These are phyloP conservation scores for Xylariaceae sp. DNA, from an alignment of 2,329 filamentous ascomycete genomes.

Conservation along the genomic window DNA sequence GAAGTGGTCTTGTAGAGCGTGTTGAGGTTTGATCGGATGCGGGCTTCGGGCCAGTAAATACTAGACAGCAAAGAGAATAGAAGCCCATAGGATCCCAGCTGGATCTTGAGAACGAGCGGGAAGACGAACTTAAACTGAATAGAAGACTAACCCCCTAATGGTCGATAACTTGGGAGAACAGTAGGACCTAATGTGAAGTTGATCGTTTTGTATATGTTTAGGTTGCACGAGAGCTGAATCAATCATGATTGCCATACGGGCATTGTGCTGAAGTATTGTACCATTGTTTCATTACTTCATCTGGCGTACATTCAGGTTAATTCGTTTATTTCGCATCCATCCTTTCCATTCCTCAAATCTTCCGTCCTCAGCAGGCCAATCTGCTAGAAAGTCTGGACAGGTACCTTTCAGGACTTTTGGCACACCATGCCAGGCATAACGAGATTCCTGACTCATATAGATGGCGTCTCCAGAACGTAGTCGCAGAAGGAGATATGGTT, in stretches of 20 bases:
- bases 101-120: background rate
- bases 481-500: constrained; percentile 65
- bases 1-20: constrained; percentile 54
- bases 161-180: background rate
- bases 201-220: background rate
- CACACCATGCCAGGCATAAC: constrained; percentile 95
- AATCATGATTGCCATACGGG: background rate
- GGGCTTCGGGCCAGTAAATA: constrained; percentile 15
- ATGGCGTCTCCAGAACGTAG: constrained; percentile 87
- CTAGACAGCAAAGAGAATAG: too few relatives aligned
- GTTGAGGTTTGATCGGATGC: constrained; percentile 46
- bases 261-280: background rate
- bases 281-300: constrained; percentile 64
- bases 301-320: constrained; percentile 93
- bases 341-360: constrained; percentile 74
- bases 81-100: background rate
- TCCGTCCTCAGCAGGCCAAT: constrained; percentile 73
- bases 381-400: constrained; percentile 74
- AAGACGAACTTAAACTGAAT: background rate
- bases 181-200: background rate
- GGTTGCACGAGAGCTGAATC: background rate
- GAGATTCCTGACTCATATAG: constrained; percentile 81
- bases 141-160: background rate
- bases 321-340: constrained; percentile 87
- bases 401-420: constrained; percentile 82